Percentiles rank a stretch among this genome's conserved stretches.
Conservation (phyloP, 495 filamentous ascomycete genomes). For the Penicillium riverlandense region DNA sequence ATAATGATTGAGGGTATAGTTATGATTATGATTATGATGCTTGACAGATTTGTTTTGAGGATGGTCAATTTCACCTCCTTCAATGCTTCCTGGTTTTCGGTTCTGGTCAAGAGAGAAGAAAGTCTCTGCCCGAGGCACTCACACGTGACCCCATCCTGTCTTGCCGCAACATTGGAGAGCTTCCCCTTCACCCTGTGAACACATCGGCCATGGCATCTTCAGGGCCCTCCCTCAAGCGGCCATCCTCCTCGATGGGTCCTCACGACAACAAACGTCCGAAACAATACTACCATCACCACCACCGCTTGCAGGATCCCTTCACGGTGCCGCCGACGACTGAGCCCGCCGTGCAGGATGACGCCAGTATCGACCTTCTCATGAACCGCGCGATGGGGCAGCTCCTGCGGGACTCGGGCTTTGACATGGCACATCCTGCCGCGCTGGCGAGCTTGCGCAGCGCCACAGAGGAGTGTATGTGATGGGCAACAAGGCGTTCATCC, state of each 20-base stretch:
- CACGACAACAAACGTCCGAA: conserved; percentile 35
- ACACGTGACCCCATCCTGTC: background rate
- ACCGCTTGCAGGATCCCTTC: conserved; percentile 34
- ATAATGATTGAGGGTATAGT: background rate
- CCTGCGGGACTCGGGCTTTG: conserved; percentile 50
- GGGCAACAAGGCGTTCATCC: background rate
- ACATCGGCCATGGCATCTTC: conserved; percentile 25
- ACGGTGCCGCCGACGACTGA: conserved; percentile 10
- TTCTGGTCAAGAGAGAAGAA: too few relatives aligned
- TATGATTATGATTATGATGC: background rate
- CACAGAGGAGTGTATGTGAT: conserved; percentile 56
- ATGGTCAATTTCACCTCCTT: too few relatives aligned
- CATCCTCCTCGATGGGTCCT: conserved; percentile 24
- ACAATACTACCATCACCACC: conserved; percentile 40
- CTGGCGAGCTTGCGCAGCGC: conserved; percentile 50
- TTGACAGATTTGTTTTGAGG: background rate
- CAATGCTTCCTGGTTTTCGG: too few relatives aligned
- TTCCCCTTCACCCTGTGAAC: background rate
- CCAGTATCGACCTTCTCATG: conserved; percentile 45
- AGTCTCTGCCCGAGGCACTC: background rate
- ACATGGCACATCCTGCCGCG: conserved; percentile 47
- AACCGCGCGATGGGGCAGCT: conserved; percentile 48
- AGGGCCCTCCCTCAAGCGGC: conserved; percentile 33
- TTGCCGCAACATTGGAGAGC: too few relatives aligned
- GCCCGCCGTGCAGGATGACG: conserved; percentile 30